Evolutionary conservation across 805 yeast genomes (phyloP).

Genomic region (Metschnikowia cubensis): DNA sequence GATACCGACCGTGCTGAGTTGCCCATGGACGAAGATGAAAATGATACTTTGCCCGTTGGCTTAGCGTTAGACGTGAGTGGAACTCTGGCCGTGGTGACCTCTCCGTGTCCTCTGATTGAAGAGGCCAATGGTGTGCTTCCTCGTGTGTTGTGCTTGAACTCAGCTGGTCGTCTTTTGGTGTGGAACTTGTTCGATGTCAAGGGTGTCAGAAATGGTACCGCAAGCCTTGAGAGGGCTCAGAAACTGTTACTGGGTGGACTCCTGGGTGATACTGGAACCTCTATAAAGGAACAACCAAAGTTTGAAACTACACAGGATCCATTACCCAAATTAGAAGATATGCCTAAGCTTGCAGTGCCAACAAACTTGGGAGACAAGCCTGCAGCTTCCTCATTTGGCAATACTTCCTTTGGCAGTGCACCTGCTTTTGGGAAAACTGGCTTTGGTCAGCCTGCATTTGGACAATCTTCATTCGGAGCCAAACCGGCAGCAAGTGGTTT

Average conservation of each 20-base stretch:
- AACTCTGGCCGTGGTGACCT: constrained; percentile 33
- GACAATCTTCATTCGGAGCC: constrained; percentile 7
- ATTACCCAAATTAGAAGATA: too few species aligned
- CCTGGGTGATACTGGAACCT: not conserved
- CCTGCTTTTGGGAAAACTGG: constrained; percentile 13
- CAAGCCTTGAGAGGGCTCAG: constrained; percentile 9
- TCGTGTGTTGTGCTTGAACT: constrained; percentile 55
- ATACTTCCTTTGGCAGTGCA: not conserved
- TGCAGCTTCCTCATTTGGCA: not conserved
- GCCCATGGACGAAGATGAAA: constrained; percentile 65
- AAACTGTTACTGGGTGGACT: not conserved
- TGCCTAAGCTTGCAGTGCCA: not conserved
- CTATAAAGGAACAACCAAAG: too few species aligned
- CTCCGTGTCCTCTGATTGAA: constrained; percentile 59
- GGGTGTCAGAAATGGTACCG: constrained; percentile 39
- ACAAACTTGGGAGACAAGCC: not conserved
- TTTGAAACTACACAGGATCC: too few species aligned
- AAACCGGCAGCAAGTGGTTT: constrained; percentile 5
- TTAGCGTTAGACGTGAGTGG: constrained; percentile 56
- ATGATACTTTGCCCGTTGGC: constrained; percentile 72
- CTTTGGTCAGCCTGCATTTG: constrained; percentile 14
- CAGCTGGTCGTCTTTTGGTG: constrained; percentile 55
- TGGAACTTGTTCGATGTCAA: constrained; percentile 63
- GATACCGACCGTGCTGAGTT: constrained; percentile 71
- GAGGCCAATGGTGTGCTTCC: constrained; percentile 58